Evolutionary conservation across 306 rosid genomes (phyloP).

Genomic region (Crataegus laevigata): DNA sequence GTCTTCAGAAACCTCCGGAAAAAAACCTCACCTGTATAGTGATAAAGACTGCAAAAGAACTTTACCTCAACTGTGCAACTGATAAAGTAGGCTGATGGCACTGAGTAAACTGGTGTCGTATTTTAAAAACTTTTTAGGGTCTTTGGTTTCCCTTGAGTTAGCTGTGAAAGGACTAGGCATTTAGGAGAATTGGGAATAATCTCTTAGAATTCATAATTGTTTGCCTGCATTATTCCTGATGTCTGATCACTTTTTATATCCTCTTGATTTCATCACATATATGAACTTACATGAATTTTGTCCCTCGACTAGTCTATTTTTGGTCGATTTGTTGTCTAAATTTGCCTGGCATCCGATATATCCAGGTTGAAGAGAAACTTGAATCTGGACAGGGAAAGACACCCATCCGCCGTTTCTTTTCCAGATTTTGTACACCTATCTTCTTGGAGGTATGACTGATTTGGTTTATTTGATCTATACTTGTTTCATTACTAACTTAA

Average conservation of each 20-base stretch:
- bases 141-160: neutral
- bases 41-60: neutral
- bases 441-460: constrained; percentile 67
- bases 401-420: constrained; percentile 65
- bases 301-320: constrained; percentile 3
- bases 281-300: neutral
- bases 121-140: neutral
- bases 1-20: neutral
- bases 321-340: constrained; percentile 1
- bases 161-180: neutral
- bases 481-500: constrained; percentile 5
- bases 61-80: neutral
- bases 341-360: constrained; percentile 7
- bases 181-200: neutral
- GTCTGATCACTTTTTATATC: neutral
- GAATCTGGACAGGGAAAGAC: constrained; percentile 94
- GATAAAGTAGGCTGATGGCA: neutral
- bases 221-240: neutral
- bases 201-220: neutral
- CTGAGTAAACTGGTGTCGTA: neutral
- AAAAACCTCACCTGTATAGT: neutral
- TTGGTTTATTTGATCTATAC: neutral
- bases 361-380: constrained; percentile 93
- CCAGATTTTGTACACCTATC: constrained; percentile 94
- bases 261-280: neutral